Conservation (phyloP, 306 rosid species). For the Betula pendula region DNA sequence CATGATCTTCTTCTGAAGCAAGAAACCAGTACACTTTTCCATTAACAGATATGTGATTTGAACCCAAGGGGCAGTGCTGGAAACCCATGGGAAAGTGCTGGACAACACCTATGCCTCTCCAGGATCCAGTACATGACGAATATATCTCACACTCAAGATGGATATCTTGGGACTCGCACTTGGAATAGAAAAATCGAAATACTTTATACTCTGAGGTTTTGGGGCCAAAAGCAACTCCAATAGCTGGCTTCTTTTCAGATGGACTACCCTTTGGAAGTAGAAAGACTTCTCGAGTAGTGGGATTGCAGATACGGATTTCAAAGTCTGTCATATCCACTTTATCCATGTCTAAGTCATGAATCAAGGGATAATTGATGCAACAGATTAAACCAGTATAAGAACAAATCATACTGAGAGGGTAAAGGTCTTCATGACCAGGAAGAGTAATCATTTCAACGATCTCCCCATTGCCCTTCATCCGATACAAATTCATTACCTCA, state of each 20-base stretch:
- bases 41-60: slow-evolving; percentile 20
- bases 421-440: slow-evolving; percentile 15
- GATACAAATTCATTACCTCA: slow-evolving; percentile 7
- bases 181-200: slow-evolving; percentile 23
- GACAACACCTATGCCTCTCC: slow-evolving; percentile 30
- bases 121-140: slow-evolving; percentile 23
- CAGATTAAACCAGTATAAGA: slow-evolving; percentile 30
- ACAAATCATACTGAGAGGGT: slow-evolving; percentile 27
- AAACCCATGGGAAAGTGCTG: slow-evolving; percentile 20
- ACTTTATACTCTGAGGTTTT: slow-evolving; percentile 25
- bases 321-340: neutral
- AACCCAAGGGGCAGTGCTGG: slow-evolving; percentile 13
- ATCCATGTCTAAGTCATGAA: neutral
- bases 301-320: slow-evolving; percentile 37
- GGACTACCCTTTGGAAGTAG: slow-evolving; percentile 28
- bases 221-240: slow-evolving; percentile 37
- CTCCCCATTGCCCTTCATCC: slow-evolving; percentile 16
- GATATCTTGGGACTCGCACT: neutral
- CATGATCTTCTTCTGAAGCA: slow-evolving; percentile 17
- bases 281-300: slow-evolving; percentile 19
- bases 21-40: slow-evolving; percentile 36
- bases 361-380: slow-evolving; percentile 28
- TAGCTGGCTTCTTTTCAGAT: slow-evolving; percentile 8
- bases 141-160: slow-evolving; percentile 30
- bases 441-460: slow-evolving; percentile 14